These are phyloP conservation scores for Moelleriella libera DNA, from an alignment of 2,329 filamentous ascomycete species.

Conservation along the genomic window DNA sequence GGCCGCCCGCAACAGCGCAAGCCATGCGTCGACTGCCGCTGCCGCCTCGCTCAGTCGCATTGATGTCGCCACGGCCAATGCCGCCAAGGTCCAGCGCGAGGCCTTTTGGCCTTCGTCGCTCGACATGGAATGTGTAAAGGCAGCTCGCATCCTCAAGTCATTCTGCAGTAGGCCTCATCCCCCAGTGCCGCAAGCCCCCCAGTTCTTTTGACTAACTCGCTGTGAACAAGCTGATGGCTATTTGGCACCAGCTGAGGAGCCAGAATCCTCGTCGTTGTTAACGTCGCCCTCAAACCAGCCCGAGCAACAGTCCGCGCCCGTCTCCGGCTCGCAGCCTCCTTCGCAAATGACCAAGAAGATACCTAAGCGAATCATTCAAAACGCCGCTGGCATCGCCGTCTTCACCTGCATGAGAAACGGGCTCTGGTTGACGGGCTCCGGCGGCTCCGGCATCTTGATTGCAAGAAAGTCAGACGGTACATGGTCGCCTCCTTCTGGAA, in stretches of 20 bases:
- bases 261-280: neutral
- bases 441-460: conserved; percentile 77
- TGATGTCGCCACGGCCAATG: conserved; percentile 20
- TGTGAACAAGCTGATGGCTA: conserved; percentile 37
- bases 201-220: conserved; percentile 1
- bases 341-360: conserved; percentile 62
- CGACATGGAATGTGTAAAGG: conserved; percentile 84
- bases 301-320: conserved; percentile 7
- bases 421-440: conserved; percentile 80
- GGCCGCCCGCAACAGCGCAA: conserved; percentile 32
- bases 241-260: conserved; percentile 26
- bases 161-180: conserved; percentile 57
- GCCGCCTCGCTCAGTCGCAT: conserved; percentile 15
- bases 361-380: conserved; percentile 69
- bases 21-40: conserved; percentile 7
- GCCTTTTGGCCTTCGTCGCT: conserved; percentile 76
- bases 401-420: conserved; percentile 95
- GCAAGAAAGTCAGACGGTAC: conserved; percentile 72
- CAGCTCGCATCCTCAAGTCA: conserved; percentile 73
- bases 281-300: conserved; percentile 12
- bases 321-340: conserved; percentile 28
- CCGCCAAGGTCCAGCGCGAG: conserved; percentile 31
- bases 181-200: neutral
- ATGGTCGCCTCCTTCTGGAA: conserved; percentile 85
- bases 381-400: conserved; percentile 80